Conservation (phyloP, 208 protist genomes). For the Leptomonas seymouri region DNA sequence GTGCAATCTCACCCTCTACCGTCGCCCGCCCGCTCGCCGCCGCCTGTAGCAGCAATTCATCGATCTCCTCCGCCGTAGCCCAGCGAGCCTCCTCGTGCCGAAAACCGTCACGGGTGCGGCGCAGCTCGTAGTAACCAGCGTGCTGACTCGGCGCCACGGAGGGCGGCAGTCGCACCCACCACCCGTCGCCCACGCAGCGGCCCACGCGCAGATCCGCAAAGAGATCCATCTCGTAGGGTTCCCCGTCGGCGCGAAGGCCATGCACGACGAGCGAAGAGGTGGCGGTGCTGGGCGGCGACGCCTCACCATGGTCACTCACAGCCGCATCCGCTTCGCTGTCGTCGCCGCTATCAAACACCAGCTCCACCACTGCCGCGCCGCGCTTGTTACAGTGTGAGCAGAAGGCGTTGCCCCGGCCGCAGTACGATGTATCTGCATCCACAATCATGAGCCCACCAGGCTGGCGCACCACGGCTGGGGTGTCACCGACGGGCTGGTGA, state of each 20-base stretch:
- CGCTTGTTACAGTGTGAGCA: constrained; percentile 44
- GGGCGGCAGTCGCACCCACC: constrained; percentile 67
- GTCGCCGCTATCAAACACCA: constrained; percentile 53
- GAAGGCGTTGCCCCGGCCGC: constrained; percentile 40
- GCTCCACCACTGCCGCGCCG: constrained; percentile 58
- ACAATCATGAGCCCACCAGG: constrained; percentile 69
- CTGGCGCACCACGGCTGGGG: constrained; percentile 70
- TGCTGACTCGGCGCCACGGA: constrained; percentile 6
- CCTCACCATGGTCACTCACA: too few relatives aligned
- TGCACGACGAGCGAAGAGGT: constrained; percentile 32
- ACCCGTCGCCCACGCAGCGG: constrained; percentile 55
- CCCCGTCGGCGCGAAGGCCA: constrained; percentile 51
- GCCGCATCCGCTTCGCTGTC: too few relatives aligned
- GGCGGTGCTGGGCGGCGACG: neutral
- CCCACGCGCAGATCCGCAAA: constrained; percentile 42
- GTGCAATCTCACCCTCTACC: constrained; percentile 43
- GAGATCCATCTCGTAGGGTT: constrained; percentile 48
- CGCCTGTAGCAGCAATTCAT: constrained; percentile 29
- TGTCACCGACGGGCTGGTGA: constrained; percentile 85
- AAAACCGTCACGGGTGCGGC: constrained; percentile 59
- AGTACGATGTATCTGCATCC: constrained; percentile 87
- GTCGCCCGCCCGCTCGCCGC: constrained; percentile 21
- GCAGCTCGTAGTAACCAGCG: constrained; percentile 52
- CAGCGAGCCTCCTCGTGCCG: constrained; percentile 45
- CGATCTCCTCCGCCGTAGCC: constrained; percentile 31